Evolutionary conservation across 768 basidiomycete species (phyloP), one percentile per base, ranked within the genome.

Genomic region (Auricularia cornea): DNA sequence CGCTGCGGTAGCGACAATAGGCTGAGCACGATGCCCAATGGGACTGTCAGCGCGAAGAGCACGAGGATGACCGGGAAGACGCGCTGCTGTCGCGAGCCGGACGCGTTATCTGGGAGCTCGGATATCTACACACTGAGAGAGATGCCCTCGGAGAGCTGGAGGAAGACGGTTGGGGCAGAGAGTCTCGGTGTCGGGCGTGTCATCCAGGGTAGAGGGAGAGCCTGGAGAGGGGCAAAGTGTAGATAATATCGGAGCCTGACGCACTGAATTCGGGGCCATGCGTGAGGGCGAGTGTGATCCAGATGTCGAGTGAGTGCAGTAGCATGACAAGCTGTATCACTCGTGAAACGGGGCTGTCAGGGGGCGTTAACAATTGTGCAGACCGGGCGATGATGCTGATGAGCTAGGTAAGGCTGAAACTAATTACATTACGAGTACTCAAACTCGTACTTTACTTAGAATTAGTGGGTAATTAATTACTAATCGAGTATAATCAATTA

Each of bases 281-380:
- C 3, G 87, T 83, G 61, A 92, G 83, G 1, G 89, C 81, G 23
- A 92, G 76, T 3, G 90, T 92, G 26, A 92, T 71, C 2, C 91
- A 90, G 63, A 93, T 90, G 35, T 92, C 83, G 57, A 93, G 71
- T 2, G 91, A 88, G 70, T 94, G 84, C 59, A 94, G 80, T 90
- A 94, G 88, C 68, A 95, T 90, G 56, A 92, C 84, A 2, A 89
- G 69, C 81, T 95, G 88, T 38, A 95, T 77, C 33, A 90, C 84
- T 89, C 91, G 60, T 57, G 35, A 33, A 10, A 3, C n/a, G n/a
- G n/a, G n/a, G n/a, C n/a, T n/a, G n/a, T n/a, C n/a, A n/a, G n/a
- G n/a, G n/a, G n/a, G n/a, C n/a, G n/a, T n/a, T n/a, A n/a, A n/a
- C n/a, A n/a, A n/a, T n/a, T n/a, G n/a, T 28, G 20, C 59, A 26